These are phyloP conservation scores for Leccinum pachyderme DNA, from an alignment of 1,284 basidiomycete species.

Conservation along the genomic window DNA sequence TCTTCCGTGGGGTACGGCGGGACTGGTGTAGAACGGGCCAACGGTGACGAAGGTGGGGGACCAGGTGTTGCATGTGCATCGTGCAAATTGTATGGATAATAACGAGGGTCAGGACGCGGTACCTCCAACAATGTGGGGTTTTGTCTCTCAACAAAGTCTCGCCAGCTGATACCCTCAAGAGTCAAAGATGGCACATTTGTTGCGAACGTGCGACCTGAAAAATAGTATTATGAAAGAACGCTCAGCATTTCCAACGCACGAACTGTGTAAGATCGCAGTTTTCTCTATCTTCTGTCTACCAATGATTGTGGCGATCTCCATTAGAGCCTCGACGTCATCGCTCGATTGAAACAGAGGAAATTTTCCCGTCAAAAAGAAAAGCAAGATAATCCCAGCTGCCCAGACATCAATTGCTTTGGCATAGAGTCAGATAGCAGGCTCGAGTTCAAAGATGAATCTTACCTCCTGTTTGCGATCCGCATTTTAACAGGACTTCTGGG, in stretches of 20 bases:
- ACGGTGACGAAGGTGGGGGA: slow-evolving; percentile 37
- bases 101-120: slow-evolving; percentile 47
- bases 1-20: slow-evolving; percentile 32
- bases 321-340: slow-evolving; percentile 92
- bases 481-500: slow-evolving; percentile 96
- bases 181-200: slow-evolving; percentile 82
- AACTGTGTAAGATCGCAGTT: slow-evolving; percentile 88
- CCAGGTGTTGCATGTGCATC: slow-evolving; percentile 10
- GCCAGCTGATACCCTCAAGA: slow-evolving; percentile 65
- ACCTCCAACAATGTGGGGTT: slow-evolving; percentile 73
- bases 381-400: slow-evolving; percentile 90
- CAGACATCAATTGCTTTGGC: slow-evolving; percentile 89
- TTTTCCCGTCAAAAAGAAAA: slow-evolving; percentile 90
- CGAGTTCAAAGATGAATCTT: slow-evolving; percentile 23
- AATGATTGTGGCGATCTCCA: slow-evolving; percentile 91
- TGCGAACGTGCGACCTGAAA: slow-evolving; percentile 77
- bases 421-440: slow-evolving; percentile 8
- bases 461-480: slow-evolving; percentile 92
- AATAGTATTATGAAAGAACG: slow-evolving; percentile 12
- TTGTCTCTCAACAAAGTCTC: slow-evolving; percentile 69
- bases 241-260: slow-evolving; percentile 31
- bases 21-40: slow-evolving; percentile 33
- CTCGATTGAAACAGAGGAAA: slow-evolving; percentile 95
- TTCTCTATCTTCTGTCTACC: slow-evolving; percentile 85
- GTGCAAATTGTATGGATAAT: slow-evolving; percentile 48